Percentiles rank a stretch among this genome's conserved stretches.
These are phyloP conservation scores for Paraphaeosphaeria minitans DNA, from an alignment of 2,329 filamentous ascomycete genomes.

Conservation along the genomic window DNA sequence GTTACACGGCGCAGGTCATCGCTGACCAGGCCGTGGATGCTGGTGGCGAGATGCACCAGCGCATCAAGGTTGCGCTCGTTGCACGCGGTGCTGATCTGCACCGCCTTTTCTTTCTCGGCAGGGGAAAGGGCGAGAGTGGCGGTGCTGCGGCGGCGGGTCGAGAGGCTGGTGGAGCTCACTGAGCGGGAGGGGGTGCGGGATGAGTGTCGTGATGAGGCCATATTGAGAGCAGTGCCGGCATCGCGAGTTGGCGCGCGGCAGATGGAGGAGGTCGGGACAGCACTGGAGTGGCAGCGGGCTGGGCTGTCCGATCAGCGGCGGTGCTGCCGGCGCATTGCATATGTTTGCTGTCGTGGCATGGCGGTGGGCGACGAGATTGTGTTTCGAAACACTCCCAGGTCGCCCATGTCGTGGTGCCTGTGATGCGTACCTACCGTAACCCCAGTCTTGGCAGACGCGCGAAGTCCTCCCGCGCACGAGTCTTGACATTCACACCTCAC, in stretches of 20 bases:
- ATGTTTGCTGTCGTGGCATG: constrained; percentile 3
- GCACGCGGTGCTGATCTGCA: constrained; percentile 50
- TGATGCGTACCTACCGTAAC: neutral
- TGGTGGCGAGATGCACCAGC: constrained; percentile 51
- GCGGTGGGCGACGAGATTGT: constrained; percentile 4
- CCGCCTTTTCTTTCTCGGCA: constrained; percentile 34
- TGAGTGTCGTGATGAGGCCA: constrained; percentile 34
- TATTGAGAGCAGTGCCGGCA: constrained; percentile 24
- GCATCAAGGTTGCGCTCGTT: constrained; percentile 45
- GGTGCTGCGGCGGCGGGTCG: constrained; percentile 24
- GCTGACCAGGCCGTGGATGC: constrained; percentile 52
- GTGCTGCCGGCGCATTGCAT: neutral
- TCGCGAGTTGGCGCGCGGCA: constrained; percentile 19
- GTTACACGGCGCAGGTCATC: constrained; percentile 69
- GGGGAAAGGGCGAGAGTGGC: constrained; percentile 22
- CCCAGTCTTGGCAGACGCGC: neutral
- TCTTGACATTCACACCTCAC: neutral
- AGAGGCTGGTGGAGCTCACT: constrained; percentile 35
- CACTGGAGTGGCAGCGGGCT: neutral
- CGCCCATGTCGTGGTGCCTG: neutral
- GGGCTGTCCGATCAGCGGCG: neutral
- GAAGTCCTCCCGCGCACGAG: neutral
- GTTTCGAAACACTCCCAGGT: neutral
- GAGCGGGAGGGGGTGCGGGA: constrained; percentile 37
- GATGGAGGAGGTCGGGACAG: neutral